A percentile compares a stretch with the other conserved stretches of the same genome.
phyloP scores from a whole-genome alignment of 495 filamentous ascomycete genomes.

The Saxispiralis lemnorum region DNA sequence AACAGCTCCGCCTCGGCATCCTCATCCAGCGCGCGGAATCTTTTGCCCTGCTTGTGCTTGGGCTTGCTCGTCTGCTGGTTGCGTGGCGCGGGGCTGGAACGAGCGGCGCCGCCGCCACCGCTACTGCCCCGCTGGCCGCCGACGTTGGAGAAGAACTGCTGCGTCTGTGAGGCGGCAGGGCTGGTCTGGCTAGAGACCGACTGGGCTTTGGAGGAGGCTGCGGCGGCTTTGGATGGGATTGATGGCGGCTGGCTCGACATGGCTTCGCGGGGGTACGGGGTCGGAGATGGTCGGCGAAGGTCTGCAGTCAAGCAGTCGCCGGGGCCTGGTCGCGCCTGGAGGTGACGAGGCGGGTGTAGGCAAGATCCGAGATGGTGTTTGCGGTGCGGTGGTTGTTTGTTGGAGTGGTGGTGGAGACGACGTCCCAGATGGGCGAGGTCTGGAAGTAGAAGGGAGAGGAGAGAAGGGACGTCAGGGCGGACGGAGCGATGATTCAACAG shows the following conservation, averaged over 20 bases:
- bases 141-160: conserved; percentile 19
- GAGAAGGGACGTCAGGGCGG: background rate
- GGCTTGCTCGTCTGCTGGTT: conserved; percentile 60
- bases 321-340: conserved; percentile 4
- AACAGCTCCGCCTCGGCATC: conserved; percentile 69
- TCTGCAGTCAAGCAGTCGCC: conserved; percentile 3
- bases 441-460: background rate
- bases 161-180: conserved; percentile 20
- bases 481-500: background rate
- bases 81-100: conserved; percentile 31
- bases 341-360: background rate
- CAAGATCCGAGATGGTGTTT: background rate
- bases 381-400: background rate
- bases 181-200: conserved; percentile 6
- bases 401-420: background rate
- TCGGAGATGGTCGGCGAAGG: conserved; percentile 7
- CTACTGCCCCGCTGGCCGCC: conserved; percentile 40
- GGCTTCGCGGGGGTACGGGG: background rate
- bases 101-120: conserved; percentile 44
- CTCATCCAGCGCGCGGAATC: conserved; percentile 46
- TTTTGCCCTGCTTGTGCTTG: conserved; percentile 49
- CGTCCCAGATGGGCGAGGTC: background rate
- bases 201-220: conserved; percentile 14
- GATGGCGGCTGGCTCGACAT: conserved; percentile 12
- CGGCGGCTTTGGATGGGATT: conserved; percentile 6